Base-by-base conservation (phyloP, 352 stramenopile genomes). In the Globisporangium spiculum region DNA sequence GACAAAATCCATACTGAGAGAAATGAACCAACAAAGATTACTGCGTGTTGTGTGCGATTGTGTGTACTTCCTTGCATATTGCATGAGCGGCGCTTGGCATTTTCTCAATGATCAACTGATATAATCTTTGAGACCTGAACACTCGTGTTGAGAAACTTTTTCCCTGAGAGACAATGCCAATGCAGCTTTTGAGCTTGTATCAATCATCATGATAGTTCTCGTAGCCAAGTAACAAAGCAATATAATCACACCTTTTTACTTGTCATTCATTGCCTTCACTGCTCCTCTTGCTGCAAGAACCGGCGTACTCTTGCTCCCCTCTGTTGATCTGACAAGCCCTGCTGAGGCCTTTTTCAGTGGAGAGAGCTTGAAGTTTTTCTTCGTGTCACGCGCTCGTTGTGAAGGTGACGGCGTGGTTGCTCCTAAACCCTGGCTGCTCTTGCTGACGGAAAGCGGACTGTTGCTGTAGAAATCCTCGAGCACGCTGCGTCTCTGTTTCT, bases 71-170 rank as follows among this genome's bases (percentile, higher is more conserved):
- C 36, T 1, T 24, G 52, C 22, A 10, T 10, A 36, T 16, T 59
- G 4, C 4, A 6, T 46, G 24, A 36, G 38, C 26, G 41, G 38
- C 38, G 59, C 38, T 27, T 32, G 59, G 38, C 38, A 32, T 65
- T 50, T 38, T 82, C 78, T 86, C 83, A 74, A 88, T 91, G 83
- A 91, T 91, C 78, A 83, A 89, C 78, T 90, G 81, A 89, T 84
- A 85, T 91, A 91, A 91, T 91, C 83, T 91, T 91, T 91, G 83
- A 91, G 83, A 91, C 79, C 83, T 91, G 81, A 91, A 83, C 63
- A 61, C 36, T 61, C 60, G 65, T 86, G 83, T 86, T 83, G 83
- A 86, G 71, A 89, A 86, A 70, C 64, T 73, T 63, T 67, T 80
- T 71, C 53, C 61, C 78, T 91, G 83, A 91, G 83, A 91, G 83